These are phyloP conservation scores for Metarhizium rileyi DNA, from an alignment of 2,329 filamentous ascomycete genomes.

Conservation along the genomic window DNA sequence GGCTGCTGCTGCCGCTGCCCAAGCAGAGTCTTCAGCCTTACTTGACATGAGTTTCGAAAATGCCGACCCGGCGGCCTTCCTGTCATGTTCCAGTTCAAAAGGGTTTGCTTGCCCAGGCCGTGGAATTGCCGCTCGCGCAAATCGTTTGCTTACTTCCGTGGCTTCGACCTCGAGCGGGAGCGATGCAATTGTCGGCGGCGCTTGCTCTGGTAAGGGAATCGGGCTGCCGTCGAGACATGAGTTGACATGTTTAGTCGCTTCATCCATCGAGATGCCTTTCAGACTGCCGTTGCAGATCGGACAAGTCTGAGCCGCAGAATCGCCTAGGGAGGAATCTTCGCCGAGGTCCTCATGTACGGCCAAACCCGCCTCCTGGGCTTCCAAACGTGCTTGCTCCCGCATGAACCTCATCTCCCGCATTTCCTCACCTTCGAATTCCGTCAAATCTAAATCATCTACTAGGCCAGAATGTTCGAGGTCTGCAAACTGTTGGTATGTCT, in stretches of 20 bases:
- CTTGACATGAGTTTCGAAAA: slow-evolving; percentile 91
- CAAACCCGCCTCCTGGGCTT: slow-evolving; percentile 45
- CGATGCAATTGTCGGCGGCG: slow-evolving; percentile 8
- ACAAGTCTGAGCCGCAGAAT: slow-evolving; percentile 38
- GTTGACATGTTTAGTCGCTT: slow-evolving; percentile 81
- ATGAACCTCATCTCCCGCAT: slow-evolving; percentile 59
- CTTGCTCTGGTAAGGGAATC: slow-evolving; percentile 39
- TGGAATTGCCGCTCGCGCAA: slow-evolving; percentile 58
- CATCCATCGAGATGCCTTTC: slow-evolving; percentile 47
- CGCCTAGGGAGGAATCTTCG: slow-evolving; percentile 22
- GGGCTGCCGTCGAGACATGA: slow-evolving; percentile 80
- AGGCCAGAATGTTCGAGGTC: slow-evolving; percentile 26
- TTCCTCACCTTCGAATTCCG: slow-evolving; percentile 51
- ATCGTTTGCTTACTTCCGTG: slow-evolving; percentile 42
- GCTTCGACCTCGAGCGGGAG: slow-evolving; percentile 21
- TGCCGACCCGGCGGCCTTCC: slow-evolving; percentile 49
- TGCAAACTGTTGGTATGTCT: slow-evolving; percentile 23
- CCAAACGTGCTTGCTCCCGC: slow-evolving; percentile 62
- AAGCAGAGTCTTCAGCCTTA: slow-evolving; percentile 82
- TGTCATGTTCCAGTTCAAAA: slow-evolving; percentile 42
- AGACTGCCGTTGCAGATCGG: slow-evolving; percentile 69
- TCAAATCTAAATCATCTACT: slow-evolving; percentile 48
- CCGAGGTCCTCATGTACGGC: slow-evolving; percentile 26
- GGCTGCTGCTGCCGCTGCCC: slow-evolving; percentile 74
- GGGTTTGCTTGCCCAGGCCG: slow-evolving; percentile 76